phyloP scores from a whole-genome alignment of 2,329 filamentous ascomycete species.

The Aspergillus sojae region DNA sequence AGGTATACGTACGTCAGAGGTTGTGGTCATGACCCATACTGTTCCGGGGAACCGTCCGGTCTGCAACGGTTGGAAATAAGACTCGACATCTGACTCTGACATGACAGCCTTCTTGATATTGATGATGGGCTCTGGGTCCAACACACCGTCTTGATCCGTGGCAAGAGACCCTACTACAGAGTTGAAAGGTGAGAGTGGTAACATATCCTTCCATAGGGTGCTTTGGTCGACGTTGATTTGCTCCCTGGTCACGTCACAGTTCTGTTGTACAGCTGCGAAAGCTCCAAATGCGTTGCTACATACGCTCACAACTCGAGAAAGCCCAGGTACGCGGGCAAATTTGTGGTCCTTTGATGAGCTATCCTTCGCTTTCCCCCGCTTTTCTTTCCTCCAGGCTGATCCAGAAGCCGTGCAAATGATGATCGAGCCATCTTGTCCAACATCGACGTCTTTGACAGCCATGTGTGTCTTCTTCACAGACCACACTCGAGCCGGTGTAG shows the following conservation, averaged over 20 bases:
- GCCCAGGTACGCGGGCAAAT: slow-evolving; percentile 84
- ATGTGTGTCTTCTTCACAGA: slow-evolving; percentile 79
- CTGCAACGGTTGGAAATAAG: slow-evolving; percentile 34
- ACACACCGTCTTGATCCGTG: slow-evolving; percentile 41
- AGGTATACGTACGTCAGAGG: slow-evolving; percentile 73
- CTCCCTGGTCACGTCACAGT: slow-evolving; percentile 77
- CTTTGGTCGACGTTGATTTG: slow-evolving; percentile 68
- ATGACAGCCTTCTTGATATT: slow-evolving; percentile 47
- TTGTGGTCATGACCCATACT: slow-evolving; percentile 55
- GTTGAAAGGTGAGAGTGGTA: slow-evolving; percentile 68
- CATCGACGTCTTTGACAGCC: slow-evolving; percentile 82
- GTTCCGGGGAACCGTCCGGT: slow-evolving; percentile 31
- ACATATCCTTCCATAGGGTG: slow-evolving; percentile 73
- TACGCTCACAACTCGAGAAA: slow-evolving; percentile 82
- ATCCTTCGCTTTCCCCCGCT: slow-evolving; percentile 77
- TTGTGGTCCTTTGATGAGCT: slow-evolving; percentile 86
- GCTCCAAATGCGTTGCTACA: slow-evolving; percentile 87
- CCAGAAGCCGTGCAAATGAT: slow-evolving; percentile 92
- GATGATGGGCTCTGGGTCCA: slow-evolving; percentile 22
- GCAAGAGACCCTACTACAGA: slow-evolving; percentile 55
- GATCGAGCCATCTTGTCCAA: slow-evolving; percentile 91
- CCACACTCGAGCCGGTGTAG: slow-evolving; percentile 81
- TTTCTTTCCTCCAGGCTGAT: slow-evolving; percentile 87
- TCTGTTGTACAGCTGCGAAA: slow-evolving; percentile 82
- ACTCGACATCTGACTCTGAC: slow-evolving; percentile 50